phyloP scores from a whole-genome alignment of 1,284 basidiomycete genomes.

The Limonomyces culmigenus region DNA sequence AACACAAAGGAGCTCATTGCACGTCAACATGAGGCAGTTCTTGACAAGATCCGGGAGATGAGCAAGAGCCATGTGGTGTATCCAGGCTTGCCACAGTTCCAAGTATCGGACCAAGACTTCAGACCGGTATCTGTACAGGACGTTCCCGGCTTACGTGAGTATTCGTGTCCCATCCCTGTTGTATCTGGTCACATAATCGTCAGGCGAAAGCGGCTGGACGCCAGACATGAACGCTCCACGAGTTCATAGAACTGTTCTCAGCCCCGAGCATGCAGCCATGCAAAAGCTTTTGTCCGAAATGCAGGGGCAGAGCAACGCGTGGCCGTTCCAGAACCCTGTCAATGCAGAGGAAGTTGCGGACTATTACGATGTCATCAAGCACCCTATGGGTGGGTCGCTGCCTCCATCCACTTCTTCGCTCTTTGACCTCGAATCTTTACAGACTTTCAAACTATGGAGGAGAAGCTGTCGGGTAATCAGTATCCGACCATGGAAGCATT shows the following conservation, averaged over 20 bases:
- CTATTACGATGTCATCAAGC: constrained; percentile 82
- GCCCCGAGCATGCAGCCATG: constrained; percentile 53
- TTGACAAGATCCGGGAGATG: constrained; percentile 79
- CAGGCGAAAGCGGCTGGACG: constrained; percentile 90
- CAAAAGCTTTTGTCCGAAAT: constrained; percentile 76
- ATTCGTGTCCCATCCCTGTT: constrained; percentile 2
- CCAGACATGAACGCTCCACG: constrained; percentile 69
- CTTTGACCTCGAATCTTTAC: constrained; percentile 29
- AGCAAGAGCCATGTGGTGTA: constrained; percentile 82
- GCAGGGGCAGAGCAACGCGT: constrained; percentile 66
- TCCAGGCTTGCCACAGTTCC: constrained; percentile 69
- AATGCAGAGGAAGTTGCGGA: constrained; percentile 74
- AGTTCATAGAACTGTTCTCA: constrained; percentile 33
- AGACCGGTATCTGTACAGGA: too few relatives aligned
- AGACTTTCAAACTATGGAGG: constrained; percentile 90
- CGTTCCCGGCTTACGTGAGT: constrained; percentile 4
- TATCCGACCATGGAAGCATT: constrained; percentile 72
- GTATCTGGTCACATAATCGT: too few relatives aligned
- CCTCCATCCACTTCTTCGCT: constrained; percentile 60
- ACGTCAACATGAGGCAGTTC: constrained; percentile 77
- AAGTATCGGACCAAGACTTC: too few relatives aligned
- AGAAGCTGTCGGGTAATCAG: constrained; percentile 73
- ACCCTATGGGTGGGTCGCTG: constrained; percentile 76
- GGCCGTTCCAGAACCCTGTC: constrained; percentile 82
- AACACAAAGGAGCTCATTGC: constrained; percentile 67